Conservation (phyloP, 2,329 filamentous ascomycete species). For the Fusarium bactridioides region DNA sequence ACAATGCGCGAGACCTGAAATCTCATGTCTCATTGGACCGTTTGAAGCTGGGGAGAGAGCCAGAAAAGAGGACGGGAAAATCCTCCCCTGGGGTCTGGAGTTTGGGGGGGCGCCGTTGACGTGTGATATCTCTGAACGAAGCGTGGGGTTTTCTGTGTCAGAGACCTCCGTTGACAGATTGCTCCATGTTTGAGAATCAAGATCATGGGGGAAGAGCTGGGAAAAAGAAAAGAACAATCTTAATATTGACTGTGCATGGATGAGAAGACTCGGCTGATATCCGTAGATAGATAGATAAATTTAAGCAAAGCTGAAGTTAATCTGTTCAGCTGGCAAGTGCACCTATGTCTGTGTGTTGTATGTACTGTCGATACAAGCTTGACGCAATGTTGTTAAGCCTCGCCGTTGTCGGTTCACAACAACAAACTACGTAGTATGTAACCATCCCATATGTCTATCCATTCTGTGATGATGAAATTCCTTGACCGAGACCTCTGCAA, state of each 20-base stretch:
- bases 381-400: background rate
- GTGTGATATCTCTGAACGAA: slow-evolving; percentile 27
- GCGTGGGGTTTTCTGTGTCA: slow-evolving; percentile 30
- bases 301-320: background rate
- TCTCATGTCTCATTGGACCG: slow-evolving; percentile 8
- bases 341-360: background rate
- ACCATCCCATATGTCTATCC: background rate
- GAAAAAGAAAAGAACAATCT: background rate
- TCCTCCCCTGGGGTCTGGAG: slow-evolving; percentile 2
- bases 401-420: slow-evolving; percentile 4
- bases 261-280: slow-evolving; percentile 9
- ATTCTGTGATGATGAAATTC: slow-evolving; percentile 4
- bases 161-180: slow-evolving; percentile 3
- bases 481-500: background rate
- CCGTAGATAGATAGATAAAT: slow-evolving; percentile 21
- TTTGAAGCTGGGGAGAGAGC: slow-evolving; percentile 7
- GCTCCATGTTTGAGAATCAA: slow-evolving; percentile 7
- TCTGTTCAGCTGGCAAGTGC: background rate
- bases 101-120: slow-evolving; percentile 28
- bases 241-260: background rate
- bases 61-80: slow-evolving; percentile 9
- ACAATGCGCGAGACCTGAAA: background rate
- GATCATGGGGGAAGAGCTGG: slow-evolving; percentile 10
- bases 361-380: background rate
- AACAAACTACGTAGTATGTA: background rate